Evolutionary conservation across 805 yeast genomes (phyloP).

Genomic region (Myxozyma geophila): DNA sequence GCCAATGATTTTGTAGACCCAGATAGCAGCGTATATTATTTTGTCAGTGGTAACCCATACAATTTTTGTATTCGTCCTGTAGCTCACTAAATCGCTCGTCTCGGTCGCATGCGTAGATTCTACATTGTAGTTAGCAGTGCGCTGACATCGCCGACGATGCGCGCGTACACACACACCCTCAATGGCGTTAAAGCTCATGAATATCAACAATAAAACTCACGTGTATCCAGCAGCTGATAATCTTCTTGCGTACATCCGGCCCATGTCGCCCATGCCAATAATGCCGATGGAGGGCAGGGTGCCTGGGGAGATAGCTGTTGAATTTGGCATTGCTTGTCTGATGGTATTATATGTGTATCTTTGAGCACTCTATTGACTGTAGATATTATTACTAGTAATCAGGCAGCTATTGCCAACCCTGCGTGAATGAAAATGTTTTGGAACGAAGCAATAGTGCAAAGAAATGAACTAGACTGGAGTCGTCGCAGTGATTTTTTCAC

Average conservation of each 20-base stretch:
- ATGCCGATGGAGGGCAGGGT: slow-evolving; percentile 64
- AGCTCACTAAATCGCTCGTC: slow-evolving; percentile 63
- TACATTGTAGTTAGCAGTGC: slow-evolving; percentile 19
- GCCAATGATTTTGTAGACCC: not conserved
- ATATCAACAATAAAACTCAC: slow-evolving; percentile 35
- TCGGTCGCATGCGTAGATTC: slow-evolving; percentile 83
- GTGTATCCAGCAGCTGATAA: slow-evolving; percentile 85
- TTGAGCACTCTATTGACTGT: too few relatives aligned
- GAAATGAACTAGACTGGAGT: too few relatives aligned
- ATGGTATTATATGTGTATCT: too few relatives aligned
- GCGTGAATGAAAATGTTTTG: too few relatives aligned
- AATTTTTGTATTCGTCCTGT: slow-evolving; percentile 48
- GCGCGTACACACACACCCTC: too few relatives aligned
- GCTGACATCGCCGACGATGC: not conserved
- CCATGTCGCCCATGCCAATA: slow-evolving; percentile 98
- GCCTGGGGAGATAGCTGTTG: not conserved
- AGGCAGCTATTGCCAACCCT: too few relatives aligned
- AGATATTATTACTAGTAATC: too few relatives aligned
- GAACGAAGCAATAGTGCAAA: too few relatives aligned
- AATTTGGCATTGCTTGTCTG: slow-evolving; percentile 1
- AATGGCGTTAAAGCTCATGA: too few relatives aligned
- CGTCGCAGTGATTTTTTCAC: too few relatives aligned
- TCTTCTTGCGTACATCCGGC: slow-evolving; percentile 77
- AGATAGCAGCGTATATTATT: not conserved
- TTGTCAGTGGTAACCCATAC: slow-evolving; percentile 29